phyloP scores from a whole-genome alignment of 2,329 filamentous ascomycete genomes.

The Alternaria rosae region DNA sequence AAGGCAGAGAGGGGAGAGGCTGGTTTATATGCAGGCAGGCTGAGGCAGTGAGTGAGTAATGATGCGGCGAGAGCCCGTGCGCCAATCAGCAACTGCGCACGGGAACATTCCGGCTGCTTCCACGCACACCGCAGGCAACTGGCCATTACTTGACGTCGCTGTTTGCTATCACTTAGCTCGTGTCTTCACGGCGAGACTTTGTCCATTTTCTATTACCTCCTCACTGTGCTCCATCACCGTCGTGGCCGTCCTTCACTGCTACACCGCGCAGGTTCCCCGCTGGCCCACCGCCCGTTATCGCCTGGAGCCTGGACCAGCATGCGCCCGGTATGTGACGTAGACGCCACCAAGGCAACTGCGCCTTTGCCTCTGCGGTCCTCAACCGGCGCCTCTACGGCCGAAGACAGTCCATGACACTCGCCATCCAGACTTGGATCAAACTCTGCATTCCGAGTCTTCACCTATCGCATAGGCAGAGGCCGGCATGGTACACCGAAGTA shows the following conservation, averaged over 20 bases:
- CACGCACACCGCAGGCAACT: slow-evolving; percentile 11
- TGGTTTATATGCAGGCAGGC: slow-evolving; percentile 43
- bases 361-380: slow-evolving; percentile 21
- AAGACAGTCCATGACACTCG: background rate
- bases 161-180: slow-evolving; percentile 26
- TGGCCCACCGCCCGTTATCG: slow-evolving; percentile 33
- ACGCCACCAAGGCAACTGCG: slow-evolving; percentile 10
- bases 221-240: background rate
- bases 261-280: slow-evolving; percentile 26
- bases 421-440: background rate
- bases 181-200: background rate
- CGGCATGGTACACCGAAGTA: background rate
- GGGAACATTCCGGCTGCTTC: slow-evolving; percentile 44
- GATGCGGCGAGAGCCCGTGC: slow-evolving; percentile 43
- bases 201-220: background rate
- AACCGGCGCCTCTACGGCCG: slow-evolving; percentile 16
- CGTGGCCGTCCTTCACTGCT: slow-evolving; percentile 1
- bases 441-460: background rate
- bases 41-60: slow-evolving; percentile 48
- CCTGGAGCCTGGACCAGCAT: slow-evolving; percentile 16
- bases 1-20: slow-evolving; percentile 21
- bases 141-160: slow-evolving; percentile 8
- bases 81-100: slow-evolving; percentile 36
- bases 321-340: slow-evolving; percentile 14
- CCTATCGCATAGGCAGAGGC: background rate